Percentiles rank a stretch among this genome's conserved stretches.
Evolutionary conservation across 768 basidiomycete genomes (phyloP).

Genomic region (Lepiota venenata): DNA sequence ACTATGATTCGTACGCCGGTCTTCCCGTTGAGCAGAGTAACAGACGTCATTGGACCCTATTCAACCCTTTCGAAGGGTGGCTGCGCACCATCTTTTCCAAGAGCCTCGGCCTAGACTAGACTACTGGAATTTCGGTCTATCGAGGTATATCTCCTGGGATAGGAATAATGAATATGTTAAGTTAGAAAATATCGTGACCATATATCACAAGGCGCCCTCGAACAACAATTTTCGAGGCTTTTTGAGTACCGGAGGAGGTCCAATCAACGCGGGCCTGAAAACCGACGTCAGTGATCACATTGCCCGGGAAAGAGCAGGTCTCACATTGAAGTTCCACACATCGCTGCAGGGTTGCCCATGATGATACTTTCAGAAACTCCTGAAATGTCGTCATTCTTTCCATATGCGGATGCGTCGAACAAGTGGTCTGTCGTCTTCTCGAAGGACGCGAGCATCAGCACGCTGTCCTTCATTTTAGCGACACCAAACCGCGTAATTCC

Average conservation of each 20-base stretch:
- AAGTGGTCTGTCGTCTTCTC: conserved; percentile 99
- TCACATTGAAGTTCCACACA: conserved; percentile 93
- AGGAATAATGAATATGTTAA: background rate
- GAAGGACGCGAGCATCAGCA: conserved; percentile 98
- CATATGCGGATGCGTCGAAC: conserved; percentile 95
- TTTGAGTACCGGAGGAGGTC: conserved; percentile 38
- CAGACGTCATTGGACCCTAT: conserved; percentile 6
- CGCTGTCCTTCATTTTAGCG: conserved; percentile 99
- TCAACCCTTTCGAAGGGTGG: background rate
- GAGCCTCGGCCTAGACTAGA: background rate
- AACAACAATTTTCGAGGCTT: conserved; percentile 51
- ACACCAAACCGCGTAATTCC: conserved; percentile 99
- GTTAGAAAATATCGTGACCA: background rate
- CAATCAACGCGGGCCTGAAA: conserved; percentile 48
- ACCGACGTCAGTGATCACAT: conserved; percentile 5
- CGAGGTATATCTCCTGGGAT: background rate
- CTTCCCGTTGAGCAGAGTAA: conserved; percentile 10
- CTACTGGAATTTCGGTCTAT: background rate
- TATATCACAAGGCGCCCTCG: conserved; percentile 38
- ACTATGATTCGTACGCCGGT: conserved; percentile 1
- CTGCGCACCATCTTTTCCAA: background rate
- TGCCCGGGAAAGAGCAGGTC: conserved; percentile 17
- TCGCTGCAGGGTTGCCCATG: conserved; percentile 95
- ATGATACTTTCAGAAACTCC: conserved; percentile 99
- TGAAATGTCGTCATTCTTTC: conserved; percentile 91